A percentile compares a stretch with the other conserved stretches of the same genome.
These are phyloP conservation scores for Phialophora expanda DNA, from an alignment of 2,329 filamentous ascomycete genomes.

Conservation along the genomic window DNA sequence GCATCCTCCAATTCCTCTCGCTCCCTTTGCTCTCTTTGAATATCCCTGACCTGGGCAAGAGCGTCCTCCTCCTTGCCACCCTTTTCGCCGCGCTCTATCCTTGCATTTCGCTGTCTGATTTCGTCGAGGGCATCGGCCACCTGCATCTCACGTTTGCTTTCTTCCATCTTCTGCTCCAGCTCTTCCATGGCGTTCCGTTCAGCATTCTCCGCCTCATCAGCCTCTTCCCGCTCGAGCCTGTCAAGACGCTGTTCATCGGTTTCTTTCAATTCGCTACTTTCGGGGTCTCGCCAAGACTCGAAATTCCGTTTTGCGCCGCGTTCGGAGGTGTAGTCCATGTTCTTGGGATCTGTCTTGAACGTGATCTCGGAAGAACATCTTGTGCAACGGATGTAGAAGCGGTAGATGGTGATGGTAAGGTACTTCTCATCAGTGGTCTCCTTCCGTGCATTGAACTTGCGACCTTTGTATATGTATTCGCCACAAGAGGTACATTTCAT, in stretches of 20 bases:
- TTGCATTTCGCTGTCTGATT: conserved; percentile 87
- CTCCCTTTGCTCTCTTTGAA: conserved; percentile 63
- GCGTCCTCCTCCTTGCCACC: conserved; percentile 65
- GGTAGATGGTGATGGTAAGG: conserved; percentile 82
- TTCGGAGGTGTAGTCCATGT: conserved; percentile 85
- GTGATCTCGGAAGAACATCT: conserved; percentile 85
- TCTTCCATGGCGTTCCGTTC: conserved; percentile 94
- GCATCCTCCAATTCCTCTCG: conserved; percentile 80
- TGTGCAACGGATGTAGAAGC: conserved; percentile 91
- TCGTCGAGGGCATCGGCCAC: conserved; percentile 95
- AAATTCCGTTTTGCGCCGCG: conserved; percentile 89
- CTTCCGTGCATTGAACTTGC: conserved; percentile 95
- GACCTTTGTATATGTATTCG: conserved; percentile 89
- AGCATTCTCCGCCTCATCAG: conserved; percentile 65
- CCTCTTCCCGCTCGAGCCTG: conserved; percentile 76
- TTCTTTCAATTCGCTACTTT: conserved; percentile 66
- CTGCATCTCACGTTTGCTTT: conserved; percentile 94
- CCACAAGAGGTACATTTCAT: conserved; percentile 74
- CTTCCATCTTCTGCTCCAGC: conserved; percentile 88
- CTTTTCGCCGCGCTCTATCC: conserved; percentile 76
- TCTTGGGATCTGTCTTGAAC: conserved; percentile 93
- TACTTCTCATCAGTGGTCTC: conserved; percentile 92
- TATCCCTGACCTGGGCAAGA: conserved; percentile 62
- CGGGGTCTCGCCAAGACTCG: conserved; percentile 81
- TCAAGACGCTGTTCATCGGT: conserved; percentile 87